Percentiles rank a stretch among this genome's conserved stretches.
Evolutionary conservation across 495 filamentous ascomycete species (phyloP).

Genomic region (Podospora didyma): DNA sequence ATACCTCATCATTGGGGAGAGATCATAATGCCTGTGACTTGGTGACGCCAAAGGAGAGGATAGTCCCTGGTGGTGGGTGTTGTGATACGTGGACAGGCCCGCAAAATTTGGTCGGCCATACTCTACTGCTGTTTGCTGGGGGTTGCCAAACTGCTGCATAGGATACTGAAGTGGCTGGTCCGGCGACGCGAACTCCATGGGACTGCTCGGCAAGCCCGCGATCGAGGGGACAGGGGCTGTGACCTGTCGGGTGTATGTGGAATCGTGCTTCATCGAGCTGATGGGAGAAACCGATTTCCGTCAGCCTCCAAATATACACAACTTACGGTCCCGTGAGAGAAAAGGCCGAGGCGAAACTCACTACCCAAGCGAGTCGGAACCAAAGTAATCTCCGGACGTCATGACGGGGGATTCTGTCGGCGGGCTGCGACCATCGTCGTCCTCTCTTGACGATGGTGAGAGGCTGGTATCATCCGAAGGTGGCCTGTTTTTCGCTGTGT

Average conservation of each 20-base stretch:
- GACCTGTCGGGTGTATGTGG: not conserved
- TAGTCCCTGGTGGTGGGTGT: not conserved
- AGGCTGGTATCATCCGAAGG: constrained; percentile 1
- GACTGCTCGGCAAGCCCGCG: not conserved
- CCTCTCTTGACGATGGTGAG: not conserved
- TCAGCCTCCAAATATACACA: not conserved
- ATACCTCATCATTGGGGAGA: not conserved
- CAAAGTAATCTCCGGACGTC: not conserved
- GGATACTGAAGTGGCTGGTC: not conserved
- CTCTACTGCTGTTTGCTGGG: not conserved
- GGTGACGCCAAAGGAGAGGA: not conserved
- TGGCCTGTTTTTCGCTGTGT: constrained; percentile 4
- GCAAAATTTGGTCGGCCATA: not conserved
- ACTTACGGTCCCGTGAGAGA: not conserved
- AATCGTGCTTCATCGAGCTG: not conserved
- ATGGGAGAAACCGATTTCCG: not conserved
- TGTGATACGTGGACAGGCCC: not conserved
- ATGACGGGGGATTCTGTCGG: not conserved
- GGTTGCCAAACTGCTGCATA: not conserved
- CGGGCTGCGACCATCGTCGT: not conserved
- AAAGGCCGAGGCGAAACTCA: not conserved
- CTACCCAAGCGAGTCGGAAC: not conserved
- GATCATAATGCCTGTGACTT: not conserved
- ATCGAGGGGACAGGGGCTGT: not conserved
- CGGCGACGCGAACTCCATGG: not conserved